Percentiles rank a stretch among this genome's conserved stretches.
Evolutionary conservation across 2,329 filamentous ascomycete species (phyloP).

Genomic region (Plenodomus biglobosus): DNA sequence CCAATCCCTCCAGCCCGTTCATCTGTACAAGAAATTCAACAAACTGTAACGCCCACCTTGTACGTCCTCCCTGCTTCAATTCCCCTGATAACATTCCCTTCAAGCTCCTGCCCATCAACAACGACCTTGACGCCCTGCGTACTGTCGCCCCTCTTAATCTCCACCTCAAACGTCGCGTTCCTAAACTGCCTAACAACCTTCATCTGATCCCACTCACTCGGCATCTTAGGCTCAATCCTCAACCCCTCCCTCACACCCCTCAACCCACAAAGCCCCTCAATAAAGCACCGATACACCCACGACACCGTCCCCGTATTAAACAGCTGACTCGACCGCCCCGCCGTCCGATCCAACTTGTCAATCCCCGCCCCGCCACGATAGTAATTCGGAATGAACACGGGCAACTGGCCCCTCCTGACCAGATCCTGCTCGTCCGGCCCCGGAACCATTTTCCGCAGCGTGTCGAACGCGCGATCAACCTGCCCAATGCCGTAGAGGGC

Average conservation of each 20-base stretch:
- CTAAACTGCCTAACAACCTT: conserved; percentile 54
- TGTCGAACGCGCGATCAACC: conserved; percentile 54
- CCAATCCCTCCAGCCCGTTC: neutral
- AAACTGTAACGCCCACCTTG: conserved; percentile 46
- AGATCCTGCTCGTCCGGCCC: conserved; percentile 57
- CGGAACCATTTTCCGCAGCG: conserved; percentile 57
- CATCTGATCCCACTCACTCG: conserved; percentile 53
- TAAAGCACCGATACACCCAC: conserved; percentile 59
- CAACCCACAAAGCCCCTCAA: conserved; percentile 59
- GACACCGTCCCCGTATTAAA: conserved; percentile 62
- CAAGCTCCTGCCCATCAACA: conserved; percentile 44
- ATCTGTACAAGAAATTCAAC: conserved; percentile 11
- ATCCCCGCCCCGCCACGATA: conserved; percentile 47
- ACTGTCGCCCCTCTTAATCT: conserved; percentile 48
- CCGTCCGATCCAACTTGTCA: conserved; percentile 43
- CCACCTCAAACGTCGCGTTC: conserved; percentile 53
- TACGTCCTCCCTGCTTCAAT: conserved; percentile 52
- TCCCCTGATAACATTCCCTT: conserved; percentile 46
- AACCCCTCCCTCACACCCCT: conserved; percentile 54
- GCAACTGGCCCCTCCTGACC: conserved; percentile 57
- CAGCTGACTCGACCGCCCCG: conserved; percentile 58
- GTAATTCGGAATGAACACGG: conserved; percentile 62
- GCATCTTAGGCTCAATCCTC: conserved; percentile 54
- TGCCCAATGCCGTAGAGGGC: conserved; percentile 56
- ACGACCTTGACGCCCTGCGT: conserved; percentile 48